These are phyloP conservation scores for Cryphonectria japonica DNA, from an alignment of 2,329 filamentous ascomycete species.

Conservation along the genomic window DNA sequence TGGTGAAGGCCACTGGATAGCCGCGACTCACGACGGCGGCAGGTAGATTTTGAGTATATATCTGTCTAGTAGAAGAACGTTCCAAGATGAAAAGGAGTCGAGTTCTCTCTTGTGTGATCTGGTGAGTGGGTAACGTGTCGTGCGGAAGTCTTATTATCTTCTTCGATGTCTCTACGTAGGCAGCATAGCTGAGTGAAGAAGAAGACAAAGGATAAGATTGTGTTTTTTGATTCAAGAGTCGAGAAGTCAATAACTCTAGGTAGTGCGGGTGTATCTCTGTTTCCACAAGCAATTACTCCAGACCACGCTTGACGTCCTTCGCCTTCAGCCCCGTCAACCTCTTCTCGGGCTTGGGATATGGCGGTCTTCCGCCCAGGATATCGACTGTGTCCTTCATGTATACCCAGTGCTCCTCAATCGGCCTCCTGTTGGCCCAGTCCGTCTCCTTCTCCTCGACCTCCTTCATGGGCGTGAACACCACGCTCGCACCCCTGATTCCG, in stretches of 20 bases:
- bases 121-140: not conserved
- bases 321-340: conserved; percentile 56
- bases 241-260: conserved; percentile 6
- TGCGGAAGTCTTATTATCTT: not conserved
- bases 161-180: not conserved
- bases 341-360: conserved; percentile 53
- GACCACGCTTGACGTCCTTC: conserved; percentile 65
- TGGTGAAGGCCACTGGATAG: not conserved
- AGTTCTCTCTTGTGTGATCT: not conserved
- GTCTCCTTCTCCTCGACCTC: conserved; percentile 82
- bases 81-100: not conserved
- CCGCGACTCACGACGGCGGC: not conserved
- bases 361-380: conserved; percentile 74
- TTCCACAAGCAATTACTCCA: conserved; percentile 29
- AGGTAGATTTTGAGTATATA: not conserved
- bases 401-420: conserved; percentile 85
- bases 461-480: conserved; percentile 84
- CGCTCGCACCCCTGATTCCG: conserved; percentile 86
- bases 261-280: not conserved
- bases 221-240: not conserved
- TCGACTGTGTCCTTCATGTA: conserved; percentile 80
- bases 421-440: conserved; percentile 89
- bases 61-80: not conserved
- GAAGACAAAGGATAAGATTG: not conserved
- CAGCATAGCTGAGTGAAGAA: not conserved